Percentiles rank a stretch among this genome's conserved stretches.
These are phyloP conservation scores for Urostyla sp. DNA, from an alignment of 73 alveolate species.

Conservation along the genomic window DNA sequence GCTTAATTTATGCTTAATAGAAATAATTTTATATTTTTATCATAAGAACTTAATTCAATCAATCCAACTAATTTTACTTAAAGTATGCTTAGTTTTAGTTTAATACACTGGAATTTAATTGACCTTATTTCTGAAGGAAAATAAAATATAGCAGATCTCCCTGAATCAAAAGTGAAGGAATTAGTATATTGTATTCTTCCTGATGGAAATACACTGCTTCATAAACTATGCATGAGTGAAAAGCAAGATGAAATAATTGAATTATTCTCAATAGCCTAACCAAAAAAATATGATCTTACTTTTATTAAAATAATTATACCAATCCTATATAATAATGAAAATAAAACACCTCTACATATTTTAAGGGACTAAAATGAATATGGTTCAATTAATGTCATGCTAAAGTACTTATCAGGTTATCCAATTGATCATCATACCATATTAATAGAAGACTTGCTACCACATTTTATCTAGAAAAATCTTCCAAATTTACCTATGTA, in stretches of 20 bases:
- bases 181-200: conserved; percentile 28
- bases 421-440: conserved; percentile 47
- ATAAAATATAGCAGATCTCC: background rate
- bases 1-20: background rate
- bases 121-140: background rate
- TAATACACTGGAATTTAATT: conserved; percentile 3
- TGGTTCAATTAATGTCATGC: conserved; percentile 8
- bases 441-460: conserved; percentile 9
- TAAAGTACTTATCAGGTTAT: conserved; percentile 1
- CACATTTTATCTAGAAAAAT: conserved; percentile 3
- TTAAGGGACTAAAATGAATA: background rate
- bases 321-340: conserved; percentile 1
- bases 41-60: background rate
- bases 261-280: background rate
- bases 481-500: conserved; percentile 3
- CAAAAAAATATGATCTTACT: conserved; percentile 2
- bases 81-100: conserved; percentile 14
- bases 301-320: background rate
- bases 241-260: background rate
- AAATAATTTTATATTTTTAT: background rate
- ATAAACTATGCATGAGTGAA: background rate
- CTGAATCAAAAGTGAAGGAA: conserved; percentile 4
- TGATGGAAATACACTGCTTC: conserved; percentile 37
- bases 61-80: background rate
- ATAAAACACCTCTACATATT: conserved; percentile 28